Conservation (phyloP, 202 grass and related monocot species). For the Panicum hallii region DNA sequence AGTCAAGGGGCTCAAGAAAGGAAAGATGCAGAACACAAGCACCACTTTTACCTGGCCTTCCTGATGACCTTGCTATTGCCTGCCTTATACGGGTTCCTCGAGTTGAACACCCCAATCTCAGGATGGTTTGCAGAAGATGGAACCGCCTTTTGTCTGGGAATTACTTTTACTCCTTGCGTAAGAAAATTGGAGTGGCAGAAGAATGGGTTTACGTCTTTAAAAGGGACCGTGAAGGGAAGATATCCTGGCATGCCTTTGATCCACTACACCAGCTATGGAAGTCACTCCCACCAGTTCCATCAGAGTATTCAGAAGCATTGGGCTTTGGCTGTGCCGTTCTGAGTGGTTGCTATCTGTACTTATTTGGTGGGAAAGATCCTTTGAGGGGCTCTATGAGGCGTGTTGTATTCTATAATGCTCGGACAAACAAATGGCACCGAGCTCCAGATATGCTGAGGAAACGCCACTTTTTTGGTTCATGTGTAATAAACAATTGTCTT, state of each 20-base stretch:
- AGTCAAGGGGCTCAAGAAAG: constrained; percentile 63
- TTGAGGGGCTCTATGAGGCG: constrained; percentile 80
- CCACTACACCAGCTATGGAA: constrained; percentile 75
- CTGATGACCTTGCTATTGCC: constrained; percentile 80
- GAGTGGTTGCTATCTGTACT: constrained; percentile 75
- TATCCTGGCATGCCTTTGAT: constrained; percentile 92
- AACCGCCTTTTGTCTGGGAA: constrained; percentile 76
- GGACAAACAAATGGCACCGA: constrained; percentile 86
- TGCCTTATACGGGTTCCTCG: constrained; percentile 73
- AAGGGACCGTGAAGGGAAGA: constrained; percentile 85
- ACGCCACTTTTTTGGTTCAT: constrained; percentile 79
- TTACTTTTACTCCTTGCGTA: constrained; percentile 83
- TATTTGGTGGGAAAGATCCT: constrained; percentile 85
- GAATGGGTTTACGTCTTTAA: constrained; percentile 89
- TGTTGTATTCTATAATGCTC: constrained; percentile 80
- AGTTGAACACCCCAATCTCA: constrained; percentile 62
- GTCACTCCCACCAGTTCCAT: constrained; percentile 73
- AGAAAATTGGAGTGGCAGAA: constrained; percentile 66
- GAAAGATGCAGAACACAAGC: constrained; percentile 70
- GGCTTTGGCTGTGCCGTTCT: constrained; percentile 80
- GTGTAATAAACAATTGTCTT: constrained; percentile 85
- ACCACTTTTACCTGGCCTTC: constrained; percentile 87
- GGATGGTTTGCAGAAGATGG: constrained; percentile 81
- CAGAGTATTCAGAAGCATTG: constrained; percentile 71
- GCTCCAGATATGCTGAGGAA: constrained; percentile 86